Conservation (phyloP, 768 basidiomycete species). For the Kwoniella shandongensis region DNA sequence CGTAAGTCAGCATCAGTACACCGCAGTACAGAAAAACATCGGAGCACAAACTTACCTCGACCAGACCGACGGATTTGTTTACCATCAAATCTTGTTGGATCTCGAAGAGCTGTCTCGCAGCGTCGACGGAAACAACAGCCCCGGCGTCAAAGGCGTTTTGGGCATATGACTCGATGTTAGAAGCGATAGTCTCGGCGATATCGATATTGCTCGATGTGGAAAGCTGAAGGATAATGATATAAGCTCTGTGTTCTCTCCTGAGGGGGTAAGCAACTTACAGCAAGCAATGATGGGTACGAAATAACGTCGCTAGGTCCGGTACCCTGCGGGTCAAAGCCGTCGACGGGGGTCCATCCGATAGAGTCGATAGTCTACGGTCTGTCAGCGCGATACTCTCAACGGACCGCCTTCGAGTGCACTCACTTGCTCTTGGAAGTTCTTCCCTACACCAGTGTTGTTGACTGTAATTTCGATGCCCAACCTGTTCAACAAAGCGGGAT, state of each 20-base stretch:
- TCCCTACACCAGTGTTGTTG: conserved; percentile 68
- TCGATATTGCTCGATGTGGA: conserved; percentile 19
- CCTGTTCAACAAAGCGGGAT: conserved; percentile 60
- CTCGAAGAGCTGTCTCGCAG: conserved; percentile 39
- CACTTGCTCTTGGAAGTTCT: conserved; percentile 68
- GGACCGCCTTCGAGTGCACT: background rate
- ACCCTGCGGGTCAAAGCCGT: conserved; percentile 22
- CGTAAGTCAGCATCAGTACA: no score
- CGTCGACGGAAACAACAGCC: conserved; percentile 37
- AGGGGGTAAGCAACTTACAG: conserved; percentile 1
- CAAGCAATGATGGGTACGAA: conserved; percentile 13
- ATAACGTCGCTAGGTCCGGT: conserved; percentile 18
- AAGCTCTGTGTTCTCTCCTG: no score
- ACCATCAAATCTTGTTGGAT: conserved; percentile 43
- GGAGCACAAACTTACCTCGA: conserved; percentile 50
- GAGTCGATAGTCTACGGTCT: conserved; percentile 21
- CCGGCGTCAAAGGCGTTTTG: conserved; percentile 31
- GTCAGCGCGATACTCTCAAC: background rate
- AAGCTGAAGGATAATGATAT: conserved; percentile 35
- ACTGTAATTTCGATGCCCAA: conserved; percentile 62
- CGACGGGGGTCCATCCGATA: conserved; percentile 35
- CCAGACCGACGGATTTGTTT: conserved; percentile 32
- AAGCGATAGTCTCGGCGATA: conserved; percentile 30
- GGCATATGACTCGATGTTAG: conserved; percentile 25
- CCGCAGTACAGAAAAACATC: no score